These are phyloP conservation scores for Leccinum ochraceum DNA, from an alignment of 768 basidiomycete species.

Conservation along the genomic window DNA sequence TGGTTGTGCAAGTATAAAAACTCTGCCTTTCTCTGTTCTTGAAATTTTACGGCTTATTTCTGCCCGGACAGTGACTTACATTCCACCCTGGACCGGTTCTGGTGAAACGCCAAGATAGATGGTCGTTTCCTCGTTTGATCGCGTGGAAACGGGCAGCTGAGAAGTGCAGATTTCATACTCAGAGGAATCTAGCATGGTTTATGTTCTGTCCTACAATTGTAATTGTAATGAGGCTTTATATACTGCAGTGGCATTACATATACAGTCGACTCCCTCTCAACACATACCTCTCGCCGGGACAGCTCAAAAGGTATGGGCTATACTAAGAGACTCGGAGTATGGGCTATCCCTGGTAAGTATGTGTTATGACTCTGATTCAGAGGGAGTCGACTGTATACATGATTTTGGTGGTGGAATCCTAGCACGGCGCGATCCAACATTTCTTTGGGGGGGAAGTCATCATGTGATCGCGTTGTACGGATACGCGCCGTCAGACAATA, in stretches of 20 bases:
- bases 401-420: no score
- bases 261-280: no score
- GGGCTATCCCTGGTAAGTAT: no score
- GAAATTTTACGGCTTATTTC: conserved; percentile 57
- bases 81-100: conserved; percentile 77
- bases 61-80: conserved; percentile 69
- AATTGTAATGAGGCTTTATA: not conserved
- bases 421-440: no score
- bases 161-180: conserved; percentile 38
- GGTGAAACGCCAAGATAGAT: conserved; percentile 69
- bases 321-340: no score
- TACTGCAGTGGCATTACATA: not conserved
- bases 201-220: conserved; percentile 32
- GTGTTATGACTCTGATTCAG: no score
- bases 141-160: conserved; percentile 53
- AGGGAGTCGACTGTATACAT: no score
- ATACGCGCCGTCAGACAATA: not conserved
- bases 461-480: conserved; percentile 26
- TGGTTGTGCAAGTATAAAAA: conserved; percentile 30
- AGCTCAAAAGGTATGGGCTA: no score
- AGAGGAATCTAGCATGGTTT: conserved; percentile 37
- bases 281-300: no score
- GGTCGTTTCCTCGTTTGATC: conserved; percentile 52
- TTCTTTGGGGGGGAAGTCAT: conserved; percentile 4
- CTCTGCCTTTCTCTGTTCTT: not conserved